Evolutionary conservation across 2,329 filamentous ascomycete genomes (phyloP).

Genomic region (Rhytidhysteron rufulum): DNA sequence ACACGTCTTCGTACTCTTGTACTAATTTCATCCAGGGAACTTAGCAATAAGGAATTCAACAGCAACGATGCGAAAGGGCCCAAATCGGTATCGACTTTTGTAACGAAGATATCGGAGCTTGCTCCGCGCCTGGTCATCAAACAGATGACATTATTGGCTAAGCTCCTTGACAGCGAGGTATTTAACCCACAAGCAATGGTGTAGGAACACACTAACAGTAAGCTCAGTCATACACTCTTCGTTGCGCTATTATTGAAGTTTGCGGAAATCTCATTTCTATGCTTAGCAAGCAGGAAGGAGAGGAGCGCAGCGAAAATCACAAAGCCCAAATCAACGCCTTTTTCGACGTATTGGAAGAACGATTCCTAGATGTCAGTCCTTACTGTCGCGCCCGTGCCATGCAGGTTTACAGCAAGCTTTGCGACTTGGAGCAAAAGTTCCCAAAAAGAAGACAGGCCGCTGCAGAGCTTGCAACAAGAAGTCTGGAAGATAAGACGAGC

Average conservation of each 20-base stretch:
- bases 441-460: constrained; percentile 85
- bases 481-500: constrained; percentile 96
- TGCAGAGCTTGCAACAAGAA: constrained; percentile 81
- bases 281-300: constrained; percentile 75
- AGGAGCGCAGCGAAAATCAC: constrained; percentile 83
- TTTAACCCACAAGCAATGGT: constrained; percentile 7
- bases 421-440: constrained; percentile 86
- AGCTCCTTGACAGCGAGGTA: constrained; percentile 91
- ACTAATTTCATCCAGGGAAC: constrained; percentile 54
- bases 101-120: constrained; percentile 88
- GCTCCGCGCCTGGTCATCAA: constrained; percentile 91
- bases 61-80: constrained; percentile 92
- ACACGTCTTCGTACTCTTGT: constrained; percentile 9
- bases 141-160: constrained; percentile 92
- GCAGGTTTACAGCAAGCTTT: constrained; percentile 88
- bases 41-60: constrained; percentile 98
- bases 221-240: constrained; percentile 76
- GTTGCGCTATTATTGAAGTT: constrained; percentile 92
- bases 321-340: constrained; percentile 95
- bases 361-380: constrained; percentile 93
- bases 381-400: constrained; percentile 90
- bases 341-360: constrained; percentile 93
- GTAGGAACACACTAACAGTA: constrained; percentile 1
- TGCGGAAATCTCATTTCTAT: constrained; percentile 93
- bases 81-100: constrained; percentile 92